Conservation (phyloP, 495 filamentous ascomycete genomes). For the Pyronema omphalodes region DNA sequence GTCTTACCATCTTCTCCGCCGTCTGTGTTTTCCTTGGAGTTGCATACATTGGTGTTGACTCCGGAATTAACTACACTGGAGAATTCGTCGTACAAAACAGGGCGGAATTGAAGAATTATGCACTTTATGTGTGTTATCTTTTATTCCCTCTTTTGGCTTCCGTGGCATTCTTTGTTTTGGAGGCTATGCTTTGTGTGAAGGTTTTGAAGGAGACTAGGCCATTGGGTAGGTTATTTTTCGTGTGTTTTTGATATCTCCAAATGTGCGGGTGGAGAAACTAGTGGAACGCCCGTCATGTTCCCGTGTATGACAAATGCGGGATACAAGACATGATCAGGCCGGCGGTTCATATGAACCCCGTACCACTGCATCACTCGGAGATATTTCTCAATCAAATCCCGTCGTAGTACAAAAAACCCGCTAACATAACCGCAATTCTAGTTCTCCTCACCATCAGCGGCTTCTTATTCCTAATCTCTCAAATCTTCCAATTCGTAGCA, state of each 20-base stretch:
- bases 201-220: slow-evolving; percentile 73
- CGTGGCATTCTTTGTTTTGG: slow-evolving; percentile 62
- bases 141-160: slow-evolving; percentile 79
- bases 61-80: slow-evolving; percentile 67
- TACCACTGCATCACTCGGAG: too few species aligned
- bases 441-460: slow-evolving; percentile 29
- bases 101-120: slow-evolving; percentile 51
- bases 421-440: slow-evolving; percentile 30
- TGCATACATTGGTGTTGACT: slow-evolving; percentile 85
- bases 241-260: not conserved
- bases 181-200: slow-evolving; percentile 60
- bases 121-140: slow-evolving; percentile 86
- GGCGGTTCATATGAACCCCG: too few species aligned
- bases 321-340: too few species aligned
- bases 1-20: slow-evolving; percentile 52
- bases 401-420: too few species aligned
- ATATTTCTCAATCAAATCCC: too few species aligned
- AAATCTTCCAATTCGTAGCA: slow-evolving; percentile 89
- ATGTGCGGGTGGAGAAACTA: too few species aligned
- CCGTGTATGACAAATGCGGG: too few species aligned
- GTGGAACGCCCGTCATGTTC: too few species aligned
- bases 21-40: slow-evolving; percentile 65
- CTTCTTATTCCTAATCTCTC: slow-evolving; percentile 72
- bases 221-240: slow-evolving; percentile 47
- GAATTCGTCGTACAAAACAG: slow-evolving; percentile 44